Evolutionary conservation across 345 rosid species (phyloP), one percentile per base, ranked within the genome.

Genomic region (Gynandropsis gynandra): DNA sequence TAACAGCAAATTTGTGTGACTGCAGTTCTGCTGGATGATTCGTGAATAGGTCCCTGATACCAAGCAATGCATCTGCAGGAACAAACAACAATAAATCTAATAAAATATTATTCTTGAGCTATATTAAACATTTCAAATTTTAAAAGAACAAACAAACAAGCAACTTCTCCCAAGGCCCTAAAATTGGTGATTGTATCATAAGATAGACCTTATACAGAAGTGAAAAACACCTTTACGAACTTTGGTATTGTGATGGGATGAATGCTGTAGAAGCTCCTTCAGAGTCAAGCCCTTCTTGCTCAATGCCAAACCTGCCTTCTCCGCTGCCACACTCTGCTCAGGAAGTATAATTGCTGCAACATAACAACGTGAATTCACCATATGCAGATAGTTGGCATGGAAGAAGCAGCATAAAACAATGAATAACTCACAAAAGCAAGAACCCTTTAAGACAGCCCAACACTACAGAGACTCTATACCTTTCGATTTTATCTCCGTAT

Each of bases 201-300:
- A 37, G 33, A 12, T 16, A 3, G 4, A 24, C 5, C 29, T 24
- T 24, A 24, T 24, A 2, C 29, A 21, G 37, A 4, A 10, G 8
- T 16, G 34, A 10, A 20, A 27, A 24, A 16, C 66, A 90, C 95
- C 82, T 67, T 71, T 76, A 53, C 95, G 87, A 63, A 87, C 82
- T 82, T 79, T 87, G n/a, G 81, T 62, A 63, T 73, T 90, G 73
- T 76, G 80, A 76, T 90, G 96, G 1, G 95, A 74, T 56, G 87
- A 74, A 63, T 87, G 96, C 54, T 64, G 76, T 21, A 90, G 83
- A 58, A 90, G 96, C 62, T 87, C 96, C 21, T 77, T 61, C 67
- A 90, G 68, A 56, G 94, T 80, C 76, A 87, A 69, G n/a, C 96
- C 96, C 63, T 80, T 90, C 82, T 77, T 90, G 68, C 72, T 87